These are phyloP conservation scores for Amauroascus niger DNA, from an alignment of 2,329 filamentous ascomycete genomes.

Conservation along the genomic window DNA sequence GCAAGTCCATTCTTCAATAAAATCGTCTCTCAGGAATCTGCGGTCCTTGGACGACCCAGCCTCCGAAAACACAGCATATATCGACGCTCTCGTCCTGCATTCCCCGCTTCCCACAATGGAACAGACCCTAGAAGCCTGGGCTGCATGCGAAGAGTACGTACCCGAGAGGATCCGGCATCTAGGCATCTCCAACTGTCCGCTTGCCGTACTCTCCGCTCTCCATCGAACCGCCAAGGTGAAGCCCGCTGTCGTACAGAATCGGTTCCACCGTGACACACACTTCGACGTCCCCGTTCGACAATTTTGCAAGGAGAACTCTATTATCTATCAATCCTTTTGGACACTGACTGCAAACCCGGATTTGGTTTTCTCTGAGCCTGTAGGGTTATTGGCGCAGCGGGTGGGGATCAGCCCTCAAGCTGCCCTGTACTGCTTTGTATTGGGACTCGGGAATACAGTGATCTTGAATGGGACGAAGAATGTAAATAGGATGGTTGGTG, in stretches of 20 bases:
- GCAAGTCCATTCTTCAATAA: constrained; percentile 58
- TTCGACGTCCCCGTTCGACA: constrained; percentile 53
- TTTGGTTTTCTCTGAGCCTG: constrained; percentile 40
- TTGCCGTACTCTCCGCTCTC: constrained; percentile 48
- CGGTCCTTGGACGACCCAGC: constrained; percentile 22
- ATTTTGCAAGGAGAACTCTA: constrained; percentile 44
- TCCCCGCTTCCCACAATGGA: constrained; percentile 44
- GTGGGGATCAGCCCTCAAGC: constrained; percentile 37
- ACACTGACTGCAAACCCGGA: constrained; percentile 50
- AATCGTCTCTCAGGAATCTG: constrained; percentile 57
- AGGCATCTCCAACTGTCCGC: constrained; percentile 66
- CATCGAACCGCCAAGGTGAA: constrained; percentile 41
- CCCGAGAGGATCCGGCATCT: constrained; percentile 55
- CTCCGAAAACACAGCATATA: constrained; percentile 38
- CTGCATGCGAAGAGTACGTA: constrained; percentile 55
- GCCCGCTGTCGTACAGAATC: constrained; percentile 63
- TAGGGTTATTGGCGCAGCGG: constrained; percentile 42
- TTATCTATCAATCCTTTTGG: constrained; percentile 54
- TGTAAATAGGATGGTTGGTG: constrained; percentile 42
- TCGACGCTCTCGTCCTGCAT: constrained; percentile 52
- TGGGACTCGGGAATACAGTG: constrained; percentile 42
- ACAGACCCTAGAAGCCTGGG: constrained; percentile 56
- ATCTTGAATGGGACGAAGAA: constrained; percentile 51
- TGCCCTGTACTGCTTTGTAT: constrained; percentile 49
- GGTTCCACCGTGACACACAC: constrained; percentile 52